These are phyloP conservation scores for Coemansia sp. DNA, from an alignment of 192 early-diverging fungal species.

Conservation along the genomic window DNA sequence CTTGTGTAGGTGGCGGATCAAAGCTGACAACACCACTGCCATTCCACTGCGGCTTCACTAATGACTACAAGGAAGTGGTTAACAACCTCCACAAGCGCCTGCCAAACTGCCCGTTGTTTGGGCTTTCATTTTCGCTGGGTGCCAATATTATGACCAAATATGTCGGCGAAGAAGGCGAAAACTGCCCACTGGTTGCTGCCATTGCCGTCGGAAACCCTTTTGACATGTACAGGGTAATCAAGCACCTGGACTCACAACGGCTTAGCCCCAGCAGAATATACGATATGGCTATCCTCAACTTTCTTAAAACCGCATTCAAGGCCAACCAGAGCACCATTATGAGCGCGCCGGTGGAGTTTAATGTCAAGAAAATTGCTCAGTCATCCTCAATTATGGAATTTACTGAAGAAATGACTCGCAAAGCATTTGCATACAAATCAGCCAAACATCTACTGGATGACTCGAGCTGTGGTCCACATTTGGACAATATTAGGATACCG, in stretches of 20 bases:
- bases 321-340: conserved; percentile 48
- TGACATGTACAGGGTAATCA: conserved; percentile 67
- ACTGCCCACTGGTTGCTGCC: conserved; percentile 71
- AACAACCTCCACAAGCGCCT: conserved; percentile 46
- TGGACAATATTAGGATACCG: conserved; percentile 72
- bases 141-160: conserved; percentile 93
- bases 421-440: conserved; percentile 73
- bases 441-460: conserved; percentile 80
- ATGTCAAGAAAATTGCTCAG: conserved; percentile 54
- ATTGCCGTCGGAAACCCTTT: conserved; percentile 85
- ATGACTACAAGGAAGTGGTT: conserved; percentile 63
- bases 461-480: conserved; percentile 59
- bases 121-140: conserved; percentile 88
- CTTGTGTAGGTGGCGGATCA: conserved; percentile 58
- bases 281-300: conserved; percentile 57
- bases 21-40: conserved; percentile 73
- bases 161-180: conserved; percentile 76
- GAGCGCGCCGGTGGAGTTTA: conserved; percentile 45
- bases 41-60: conserved; percentile 79
- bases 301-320: conserved; percentile 53
- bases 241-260: conserved; percentile 55
- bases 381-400: conserved; percentile 75
- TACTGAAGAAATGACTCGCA: conserved; percentile 76
- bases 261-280: conserved; percentile 60
- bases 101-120: conserved; percentile 70